Base-by-base conservation (phyloP, 2,329 filamentous ascomycete genomes). In the Xylariales sp. region DNA sequence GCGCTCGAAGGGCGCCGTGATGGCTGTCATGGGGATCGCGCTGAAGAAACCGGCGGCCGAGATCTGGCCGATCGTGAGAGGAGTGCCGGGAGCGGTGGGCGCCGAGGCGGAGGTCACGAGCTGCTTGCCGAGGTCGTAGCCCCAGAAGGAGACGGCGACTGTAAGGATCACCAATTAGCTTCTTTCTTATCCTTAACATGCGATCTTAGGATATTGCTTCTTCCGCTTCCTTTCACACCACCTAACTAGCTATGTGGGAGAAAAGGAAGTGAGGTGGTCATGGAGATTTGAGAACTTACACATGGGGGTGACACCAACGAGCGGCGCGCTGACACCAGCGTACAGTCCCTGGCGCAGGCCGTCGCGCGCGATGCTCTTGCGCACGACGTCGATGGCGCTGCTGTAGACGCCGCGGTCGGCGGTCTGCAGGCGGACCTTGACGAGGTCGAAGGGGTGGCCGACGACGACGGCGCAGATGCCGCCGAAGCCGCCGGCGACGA, bases 1-100 rank as follows among this genome's bases (percentile, higher is more conserved):
- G 56, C 93, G 91, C 75, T 98, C 93, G 61, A 98, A 97, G 44
- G 93, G 93, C 5, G 93, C 93, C n/a, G 93, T 97, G 69, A 98
- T 96, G 64, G 88, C 67, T 4, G 93, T 98, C 88, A 95, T 95
- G 55, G 93, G 93, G 43, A 98, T 85, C 44, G 93, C 93, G 57
- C 88, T 95, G 78, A 98, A 94, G 79, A 96, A 96, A 47, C 93
- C 93, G 12, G 93, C 93, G 24, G 88, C 78, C 23, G 88, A 93
- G 65, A 94, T 82, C 64, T 98, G 93, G 29, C 73, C 85, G 56
- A 96, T 89, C 42, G 82, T 81, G 67, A 87, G 88, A 20, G 38
- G 40, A 12, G 30, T 18, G 37, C 77, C 70, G 62, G 88, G 80
- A 49, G 81, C 70, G 37, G 84, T 79, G 42, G 83, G 79, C 13